A percentile compares a stretch with the other conserved stretches of the same genome.
phyloP scores from a whole-genome alignment of 2,329 filamentous ascomycete species.

The Talaromyces sp. region DNA sequence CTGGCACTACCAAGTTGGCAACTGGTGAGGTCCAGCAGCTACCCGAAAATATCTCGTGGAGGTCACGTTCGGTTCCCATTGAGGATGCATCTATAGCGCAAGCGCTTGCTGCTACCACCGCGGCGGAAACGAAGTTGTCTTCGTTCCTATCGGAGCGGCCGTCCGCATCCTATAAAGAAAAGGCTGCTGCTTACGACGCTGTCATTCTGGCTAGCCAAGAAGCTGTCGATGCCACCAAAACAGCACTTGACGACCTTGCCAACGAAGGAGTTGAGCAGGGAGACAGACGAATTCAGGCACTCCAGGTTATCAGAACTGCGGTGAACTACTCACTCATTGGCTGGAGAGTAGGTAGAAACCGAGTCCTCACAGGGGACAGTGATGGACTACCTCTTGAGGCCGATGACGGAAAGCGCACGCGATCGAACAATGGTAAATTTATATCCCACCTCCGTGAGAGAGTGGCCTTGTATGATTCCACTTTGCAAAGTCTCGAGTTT shows the following conservation, averaged over 20 bases:
- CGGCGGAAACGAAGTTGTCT: conserved; percentile 48
- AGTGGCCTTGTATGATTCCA: conserved; percentile 84
- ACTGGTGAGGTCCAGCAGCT: conserved; percentile 44
- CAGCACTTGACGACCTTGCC: conserved; percentile 82
- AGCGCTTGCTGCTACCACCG: conserved; percentile 64
- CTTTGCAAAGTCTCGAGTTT: conserved; percentile 81
- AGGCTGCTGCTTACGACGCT: conserved; percentile 82
- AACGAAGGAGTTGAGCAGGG: conserved; percentile 78
- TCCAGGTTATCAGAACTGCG: conserved; percentile 87
- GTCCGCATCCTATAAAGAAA: conserved; percentile 48
- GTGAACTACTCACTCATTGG: conserved; percentile 92
- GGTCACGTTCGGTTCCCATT: conserved; percentile 75
- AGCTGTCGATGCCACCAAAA: conserved; percentile 86
- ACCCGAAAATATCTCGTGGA: conserved; percentile 77
- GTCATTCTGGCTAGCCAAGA: conserved; percentile 88
- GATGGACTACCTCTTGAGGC: conserved; percentile 62
- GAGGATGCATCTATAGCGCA: conserved; percentile 90
- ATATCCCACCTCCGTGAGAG: conserved; percentile 78
- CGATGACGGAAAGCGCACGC: conserved; percentile 24
- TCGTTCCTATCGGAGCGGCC: conserved; percentile 40
- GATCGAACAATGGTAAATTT: conserved; percentile 69
- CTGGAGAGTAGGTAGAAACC: conserved; percentile 90
- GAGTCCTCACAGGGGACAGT: conserved; percentile 74
- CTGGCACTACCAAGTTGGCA: conserved; percentile 40
- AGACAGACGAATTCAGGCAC: conserved; percentile 80